These are phyloP conservation scores for Colletotrichum higginsianum DNA, from an alignment of 2,329 filamentous ascomycete species.

Conservation along the genomic window DNA sequence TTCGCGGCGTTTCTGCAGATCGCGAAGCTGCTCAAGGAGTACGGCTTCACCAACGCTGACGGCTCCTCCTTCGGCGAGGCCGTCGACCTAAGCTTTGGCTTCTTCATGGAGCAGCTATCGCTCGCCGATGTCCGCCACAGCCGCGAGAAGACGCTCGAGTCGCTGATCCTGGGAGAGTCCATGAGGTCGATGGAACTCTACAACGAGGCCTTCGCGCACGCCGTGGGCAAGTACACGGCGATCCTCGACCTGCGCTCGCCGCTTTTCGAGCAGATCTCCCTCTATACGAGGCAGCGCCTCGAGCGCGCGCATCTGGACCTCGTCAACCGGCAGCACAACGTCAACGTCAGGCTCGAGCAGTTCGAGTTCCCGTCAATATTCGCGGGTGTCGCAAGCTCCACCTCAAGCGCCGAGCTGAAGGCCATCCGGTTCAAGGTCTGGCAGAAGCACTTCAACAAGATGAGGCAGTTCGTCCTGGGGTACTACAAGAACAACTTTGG, in stretches of 20 bases:
- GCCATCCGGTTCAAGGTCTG: slow-evolving; percentile 87
- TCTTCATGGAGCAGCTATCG: slow-evolving; percentile 82
- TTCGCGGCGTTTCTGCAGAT: slow-evolving; percentile 71
- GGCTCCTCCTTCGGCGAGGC: slow-evolving; percentile 72
- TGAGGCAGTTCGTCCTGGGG: slow-evolving; percentile 79
- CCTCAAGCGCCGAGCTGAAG: slow-evolving; percentile 81
- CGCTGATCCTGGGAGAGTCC: slow-evolving; percentile 88
- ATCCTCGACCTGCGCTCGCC: slow-evolving; percentile 77
- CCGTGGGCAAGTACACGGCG: slow-evolving; percentile 86
- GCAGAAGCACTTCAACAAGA: slow-evolving; percentile 81
- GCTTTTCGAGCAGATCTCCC: slow-evolving; percentile 79
- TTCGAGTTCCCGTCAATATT: slow-evolving; percentile 96
- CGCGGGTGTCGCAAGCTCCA: slow-evolving; percentile 88
- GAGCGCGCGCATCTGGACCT: slow-evolving; percentile 88
- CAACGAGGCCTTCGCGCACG: slow-evolving; percentile 92
- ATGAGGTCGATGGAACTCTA: slow-evolving; percentile 88
- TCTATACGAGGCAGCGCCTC: slow-evolving; percentile 81
- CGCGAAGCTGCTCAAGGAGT: slow-evolving; percentile 67
- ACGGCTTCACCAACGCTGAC: slow-evolving; percentile 70
- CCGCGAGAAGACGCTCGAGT: slow-evolving; percentile 90
- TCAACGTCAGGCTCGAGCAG: slow-evolving; percentile 82
- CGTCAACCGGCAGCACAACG: slow-evolving; percentile 77
- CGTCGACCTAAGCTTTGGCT: slow-evolving; percentile 76
- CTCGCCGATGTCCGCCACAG: slow-evolving; percentile 86
- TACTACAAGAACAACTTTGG: slow-evolving; percentile 75